phyloP scores from a whole-genome alignment of 179 eudicot genomes.

The Beta macrorhiza region DNA sequence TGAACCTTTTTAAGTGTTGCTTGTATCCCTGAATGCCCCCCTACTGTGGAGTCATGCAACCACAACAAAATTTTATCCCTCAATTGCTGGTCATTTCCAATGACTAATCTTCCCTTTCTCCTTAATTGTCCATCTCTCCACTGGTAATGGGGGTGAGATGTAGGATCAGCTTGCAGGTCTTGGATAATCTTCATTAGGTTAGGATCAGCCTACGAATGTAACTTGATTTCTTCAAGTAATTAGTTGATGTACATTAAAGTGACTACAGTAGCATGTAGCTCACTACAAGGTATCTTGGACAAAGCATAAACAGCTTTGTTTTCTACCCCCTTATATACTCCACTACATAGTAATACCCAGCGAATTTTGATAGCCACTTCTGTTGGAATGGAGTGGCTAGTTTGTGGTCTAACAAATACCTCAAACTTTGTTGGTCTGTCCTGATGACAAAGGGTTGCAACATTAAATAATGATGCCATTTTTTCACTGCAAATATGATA shows the following conservation, averaged over 20 bases:
- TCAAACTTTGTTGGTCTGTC: not conserved
- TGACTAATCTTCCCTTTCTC: not conserved
- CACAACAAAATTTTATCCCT: not conserved
- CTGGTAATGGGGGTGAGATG: not conserved
- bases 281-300: not conserved
- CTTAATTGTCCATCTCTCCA: not conserved
- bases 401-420: not conserved
- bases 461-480: not conserved
- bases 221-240: not conserved
- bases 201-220: not conserved
- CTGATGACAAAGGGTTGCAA: not conserved
- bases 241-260: not conserved
- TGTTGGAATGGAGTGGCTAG: not conserved
- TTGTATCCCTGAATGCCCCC: not conserved
- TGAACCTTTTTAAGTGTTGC: not conserved
- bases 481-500: not conserved
- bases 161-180: not conserved
- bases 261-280: not conserved
- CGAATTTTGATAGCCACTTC: not conserved
- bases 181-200: not conserved
- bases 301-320: not conserved
- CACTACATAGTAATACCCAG: not conserved
- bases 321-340: not conserved
- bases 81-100: not conserved
- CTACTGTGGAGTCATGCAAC: not conserved